Evolutionary conservation across 805 yeast species (phyloP).

Genomic region (Candida adriatica): DNA sequence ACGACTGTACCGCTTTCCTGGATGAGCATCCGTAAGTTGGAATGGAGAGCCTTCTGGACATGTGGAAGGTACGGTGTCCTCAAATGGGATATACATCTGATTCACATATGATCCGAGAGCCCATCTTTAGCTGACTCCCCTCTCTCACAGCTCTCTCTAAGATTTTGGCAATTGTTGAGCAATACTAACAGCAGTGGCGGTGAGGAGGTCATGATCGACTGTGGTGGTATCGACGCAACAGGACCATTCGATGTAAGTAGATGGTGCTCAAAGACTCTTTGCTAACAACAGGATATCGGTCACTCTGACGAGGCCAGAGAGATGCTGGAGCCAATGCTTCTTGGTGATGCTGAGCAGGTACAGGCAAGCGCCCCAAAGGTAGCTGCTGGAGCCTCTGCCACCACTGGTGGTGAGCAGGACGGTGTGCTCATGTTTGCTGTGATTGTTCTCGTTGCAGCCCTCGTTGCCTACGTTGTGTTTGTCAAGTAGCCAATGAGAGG

Average conservation of each 20-base stretch:
- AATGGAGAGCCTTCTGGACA: too few species aligned
- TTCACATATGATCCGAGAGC: too few species aligned
- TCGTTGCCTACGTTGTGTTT: constrained; percentile 17
- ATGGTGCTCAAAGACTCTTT: constrained; percentile 21
- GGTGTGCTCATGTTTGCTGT: constrained; percentile 19
- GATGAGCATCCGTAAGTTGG: constrained; percentile 51
- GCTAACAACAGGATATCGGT: constrained; percentile 65
- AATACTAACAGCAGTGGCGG: constrained; percentile 52
- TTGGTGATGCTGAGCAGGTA: constrained; percentile 64
- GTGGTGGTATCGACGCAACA: constrained; percentile 83
- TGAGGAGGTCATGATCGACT: constrained; percentile 73
- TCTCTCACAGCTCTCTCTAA: too few species aligned
- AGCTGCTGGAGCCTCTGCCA: constrained; percentile 14
- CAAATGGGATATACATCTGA: too few species aligned
- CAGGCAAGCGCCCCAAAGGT: constrained; percentile 36
- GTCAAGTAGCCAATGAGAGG: too few species aligned
- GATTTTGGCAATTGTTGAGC: background rate
- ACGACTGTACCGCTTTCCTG: constrained; percentile 42
- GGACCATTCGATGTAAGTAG: constrained; percentile 57
- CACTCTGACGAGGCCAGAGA: constrained; percentile 96
- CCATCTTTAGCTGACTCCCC: too few species aligned
- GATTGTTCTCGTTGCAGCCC: constrained; percentile 15
- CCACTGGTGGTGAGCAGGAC: constrained; percentile 23
- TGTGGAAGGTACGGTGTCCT: too few species aligned
- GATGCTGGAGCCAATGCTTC: constrained; percentile 54